A percentile compares a stretch with the other conserved stretches of the same genome.
phyloP scores from a whole-genome alignment of 345 rosid genomes.

The Trapa incisa region DNA sequence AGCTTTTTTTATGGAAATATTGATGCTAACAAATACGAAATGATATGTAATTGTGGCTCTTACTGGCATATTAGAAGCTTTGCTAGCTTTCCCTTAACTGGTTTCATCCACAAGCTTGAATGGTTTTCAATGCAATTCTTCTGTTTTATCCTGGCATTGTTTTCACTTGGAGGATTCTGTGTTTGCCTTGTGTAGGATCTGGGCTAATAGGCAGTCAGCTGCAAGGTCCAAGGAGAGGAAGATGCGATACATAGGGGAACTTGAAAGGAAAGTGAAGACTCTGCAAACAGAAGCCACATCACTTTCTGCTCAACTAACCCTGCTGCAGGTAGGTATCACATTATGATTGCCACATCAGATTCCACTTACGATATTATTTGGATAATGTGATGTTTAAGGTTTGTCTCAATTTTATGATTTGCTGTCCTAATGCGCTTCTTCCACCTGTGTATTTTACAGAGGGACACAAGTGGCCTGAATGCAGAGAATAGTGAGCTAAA shows the following conservation, averaged over 20 bases:
- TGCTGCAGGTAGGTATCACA: constrained; percentile 41
- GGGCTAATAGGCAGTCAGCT: constrained; percentile 84
- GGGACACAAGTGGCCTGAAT: constrained; percentile 55
- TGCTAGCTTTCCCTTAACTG: neutral
- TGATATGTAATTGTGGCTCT: neutral
- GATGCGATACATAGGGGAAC: constrained; percentile 65
- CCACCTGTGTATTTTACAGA: constrained; percentile 22
- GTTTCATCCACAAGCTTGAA: neutral
- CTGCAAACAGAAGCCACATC: constrained; percentile 74
- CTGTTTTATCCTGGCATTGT: neutral
- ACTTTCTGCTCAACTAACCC: constrained; percentile 72
- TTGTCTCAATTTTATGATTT: neutral
- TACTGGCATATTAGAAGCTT: neutral
- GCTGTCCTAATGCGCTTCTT: neutral
- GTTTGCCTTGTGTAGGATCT: constrained; percentile 28
- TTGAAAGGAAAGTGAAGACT: constrained; percentile 69
- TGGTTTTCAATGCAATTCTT: neutral
- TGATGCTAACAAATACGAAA: neutral
- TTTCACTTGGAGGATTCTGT: neutral
- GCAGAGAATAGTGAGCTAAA: constrained; percentile 69
- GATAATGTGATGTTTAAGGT: neutral
- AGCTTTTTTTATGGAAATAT: neutral
- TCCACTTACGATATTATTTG: no score
- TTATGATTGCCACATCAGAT: neutral
- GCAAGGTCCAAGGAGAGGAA: constrained; percentile 88